Evolutionary conservation across 371 early-diverging fungal genomes (phyloP).

Genomic region (Mucor plumbeus): DNA sequence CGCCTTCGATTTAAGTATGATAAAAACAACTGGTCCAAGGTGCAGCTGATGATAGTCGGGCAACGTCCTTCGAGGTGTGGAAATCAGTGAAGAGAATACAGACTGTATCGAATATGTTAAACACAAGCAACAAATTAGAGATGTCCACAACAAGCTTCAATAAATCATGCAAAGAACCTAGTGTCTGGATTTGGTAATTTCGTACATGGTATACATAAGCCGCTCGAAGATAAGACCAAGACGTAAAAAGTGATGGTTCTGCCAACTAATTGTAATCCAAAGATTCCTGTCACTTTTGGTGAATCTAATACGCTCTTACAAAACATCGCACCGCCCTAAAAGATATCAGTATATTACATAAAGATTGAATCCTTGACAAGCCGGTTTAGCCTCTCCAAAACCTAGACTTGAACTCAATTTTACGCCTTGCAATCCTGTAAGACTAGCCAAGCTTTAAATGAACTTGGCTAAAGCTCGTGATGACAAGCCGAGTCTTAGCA

Average conservation of each 20-base stretch:
- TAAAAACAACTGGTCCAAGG: conserved; percentile 18
- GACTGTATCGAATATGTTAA: conserved; percentile 15
- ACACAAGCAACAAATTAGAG: conserved; percentile 20
- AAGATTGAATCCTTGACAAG: not conserved
- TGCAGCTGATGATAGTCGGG: conserved; percentile 20
- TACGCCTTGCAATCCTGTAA: no score
- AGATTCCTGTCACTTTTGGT: conserved; percentile 16
- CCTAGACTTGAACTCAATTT: no score
- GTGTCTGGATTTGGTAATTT: conserved; percentile 23
- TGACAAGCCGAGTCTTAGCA: no score
- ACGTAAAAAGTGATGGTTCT: conserved; percentile 28
- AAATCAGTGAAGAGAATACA: not conserved
- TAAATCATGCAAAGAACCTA: conserved; percentile 24
- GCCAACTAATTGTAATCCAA: conserved; percentile 28
- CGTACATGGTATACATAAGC: conserved; percentile 26
- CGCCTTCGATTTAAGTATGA: conserved; percentile 18
- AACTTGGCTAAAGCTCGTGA: no score
- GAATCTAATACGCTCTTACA: not conserved
- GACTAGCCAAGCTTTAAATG: no score
- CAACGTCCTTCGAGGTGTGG: not conserved
- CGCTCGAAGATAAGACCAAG: conserved; percentile 26
- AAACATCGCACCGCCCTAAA: not conserved
- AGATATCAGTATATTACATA: not conserved
- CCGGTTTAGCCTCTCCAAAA: not conserved
- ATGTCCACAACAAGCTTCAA: conserved; percentile 27